A percentile compares a stretch with the other conserved stretches of the same genome.
Evolutionary conservation across 345 rosid species (phyloP).

Genomic region (Aurinia saxatilis): DNA sequence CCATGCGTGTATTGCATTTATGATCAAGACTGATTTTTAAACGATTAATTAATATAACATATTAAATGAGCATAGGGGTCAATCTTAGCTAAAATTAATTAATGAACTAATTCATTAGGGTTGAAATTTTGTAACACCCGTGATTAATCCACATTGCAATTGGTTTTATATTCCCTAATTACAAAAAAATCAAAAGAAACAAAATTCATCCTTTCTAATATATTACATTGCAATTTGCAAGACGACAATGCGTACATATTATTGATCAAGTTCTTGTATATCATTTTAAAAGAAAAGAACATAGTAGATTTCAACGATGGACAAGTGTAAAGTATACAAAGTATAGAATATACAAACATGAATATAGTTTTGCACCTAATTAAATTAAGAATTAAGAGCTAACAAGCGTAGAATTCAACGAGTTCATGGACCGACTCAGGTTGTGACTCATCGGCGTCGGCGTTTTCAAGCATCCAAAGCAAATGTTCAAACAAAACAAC

Average conservation of each 20-base stretch:
- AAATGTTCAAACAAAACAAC: conserved; percentile 93
- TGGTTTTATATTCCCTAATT: background rate
- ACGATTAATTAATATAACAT: background rate
- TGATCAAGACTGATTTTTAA: too few species aligned
- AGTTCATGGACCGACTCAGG: conserved; percentile 76
- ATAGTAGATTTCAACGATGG: background rate
- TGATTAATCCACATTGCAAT: conserved; percentile 5
- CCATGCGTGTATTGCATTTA: too few species aligned
- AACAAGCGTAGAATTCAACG: conserved; percentile 77
- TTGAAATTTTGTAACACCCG: background rate
- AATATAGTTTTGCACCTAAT: conserved; percentile 1
- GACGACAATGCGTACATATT: background rate
- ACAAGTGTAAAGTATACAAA: conserved; percentile 17
- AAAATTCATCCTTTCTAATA: too few species aligned
- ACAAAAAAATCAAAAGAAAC: too few species aligned
- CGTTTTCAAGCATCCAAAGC: conserved; percentile 92
- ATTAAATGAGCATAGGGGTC: background rate
- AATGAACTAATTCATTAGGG: background rate
- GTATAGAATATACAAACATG: conserved; percentile 23
- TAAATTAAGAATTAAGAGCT: too few species aligned
- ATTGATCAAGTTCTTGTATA: background rate
- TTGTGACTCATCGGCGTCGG: conserved; percentile 58
- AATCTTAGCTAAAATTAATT: background rate
- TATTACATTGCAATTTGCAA: background rate
- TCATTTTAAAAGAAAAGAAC: background rate